phyloP scores from a whole-genome alignment of 352 stramenopile species.

The Pythium myriotylum region DNA sequence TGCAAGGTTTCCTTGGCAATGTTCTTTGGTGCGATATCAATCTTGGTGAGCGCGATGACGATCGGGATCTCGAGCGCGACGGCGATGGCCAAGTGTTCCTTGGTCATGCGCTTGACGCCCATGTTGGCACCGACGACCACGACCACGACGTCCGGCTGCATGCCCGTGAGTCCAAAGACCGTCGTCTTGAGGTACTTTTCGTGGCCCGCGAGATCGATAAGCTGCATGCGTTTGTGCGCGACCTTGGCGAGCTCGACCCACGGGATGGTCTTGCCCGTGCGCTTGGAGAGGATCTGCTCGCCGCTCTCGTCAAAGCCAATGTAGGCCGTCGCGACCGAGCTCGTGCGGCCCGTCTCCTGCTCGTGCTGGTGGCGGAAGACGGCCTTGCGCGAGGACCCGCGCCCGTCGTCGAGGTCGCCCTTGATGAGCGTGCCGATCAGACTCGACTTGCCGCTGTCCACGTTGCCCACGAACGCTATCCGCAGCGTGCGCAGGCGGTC shows the following conservation, averaged over 20 bases:
- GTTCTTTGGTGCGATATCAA: slow-evolving; percentile 93
- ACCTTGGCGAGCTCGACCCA: slow-evolving; percentile 81
- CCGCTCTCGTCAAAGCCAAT: slow-evolving; percentile 77
- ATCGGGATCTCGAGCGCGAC: slow-evolving; percentile 92
- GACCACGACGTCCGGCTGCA: slow-evolving; percentile 95
- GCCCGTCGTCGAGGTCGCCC: slow-evolving; percentile 95
- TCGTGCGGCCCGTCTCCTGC: slow-evolving; percentile 79
- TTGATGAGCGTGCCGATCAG: slow-evolving; percentile 95
- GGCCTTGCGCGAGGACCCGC: slow-evolving; percentile 80
- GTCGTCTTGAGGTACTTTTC: slow-evolving; percentile 99
- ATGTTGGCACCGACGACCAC: slow-evolving; percentile 95
- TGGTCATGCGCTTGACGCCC: slow-evolving; percentile 94
- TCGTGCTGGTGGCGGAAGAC: slow-evolving; percentile 91
- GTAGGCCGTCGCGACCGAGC: slow-evolving; percentile 81
- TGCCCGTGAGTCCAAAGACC: slow-evolving; percentile 97
- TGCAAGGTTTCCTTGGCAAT: slow-evolving; percentile 92
- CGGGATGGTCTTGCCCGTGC: slow-evolving; percentile 71
- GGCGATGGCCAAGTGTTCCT: slow-evolving; percentile 93
- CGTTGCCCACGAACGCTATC: slow-evolving; percentile 91
- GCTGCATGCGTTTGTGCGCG: slow-evolving; percentile 81
- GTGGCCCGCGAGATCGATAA: slow-evolving; percentile 92
- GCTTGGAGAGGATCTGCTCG: slow-evolving; percentile 79
- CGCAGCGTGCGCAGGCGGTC: slow-evolving; percentile 75
- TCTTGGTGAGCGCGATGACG: slow-evolving; percentile 94
- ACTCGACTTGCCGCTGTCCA: slow-evolving; percentile 93